Conservation (phyloP, 2,329 filamentous ascomycete species). For the Botrytis fragariae region DNA sequence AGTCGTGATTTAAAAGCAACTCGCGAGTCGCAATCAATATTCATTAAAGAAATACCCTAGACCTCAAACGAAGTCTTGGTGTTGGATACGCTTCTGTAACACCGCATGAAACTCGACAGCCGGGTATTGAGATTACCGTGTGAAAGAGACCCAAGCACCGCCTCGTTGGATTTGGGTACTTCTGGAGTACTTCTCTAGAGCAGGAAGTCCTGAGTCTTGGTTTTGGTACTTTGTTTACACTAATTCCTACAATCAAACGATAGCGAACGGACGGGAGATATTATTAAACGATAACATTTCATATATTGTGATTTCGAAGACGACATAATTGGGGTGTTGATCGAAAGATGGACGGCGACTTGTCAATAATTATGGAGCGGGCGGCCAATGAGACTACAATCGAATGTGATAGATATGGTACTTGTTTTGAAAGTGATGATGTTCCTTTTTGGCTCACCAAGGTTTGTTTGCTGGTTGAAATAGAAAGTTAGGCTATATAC, state of each 20-base stretch:
- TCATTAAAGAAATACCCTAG: too few relatives aligned
- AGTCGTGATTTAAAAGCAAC: background rate
- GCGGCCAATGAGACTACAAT: background rate
- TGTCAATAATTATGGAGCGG: background rate
- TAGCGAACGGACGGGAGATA: background rate
- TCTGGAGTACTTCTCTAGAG: background rate
- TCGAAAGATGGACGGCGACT: background rate
- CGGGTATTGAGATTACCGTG: conserved; percentile 12
- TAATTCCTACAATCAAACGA: background rate
- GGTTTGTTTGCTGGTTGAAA: conserved; percentile 33
- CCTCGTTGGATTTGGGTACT: conserved; percentile 11
- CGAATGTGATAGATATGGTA: conserved; percentile 9
- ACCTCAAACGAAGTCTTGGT: background rate
- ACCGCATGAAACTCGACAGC: conserved; percentile 4
- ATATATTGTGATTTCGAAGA: background rate
- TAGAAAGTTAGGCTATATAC: conserved; percentile 4
- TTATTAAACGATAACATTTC: background rate
- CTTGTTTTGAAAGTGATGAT: conserved; percentile 35
- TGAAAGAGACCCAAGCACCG: conserved; percentile 6
- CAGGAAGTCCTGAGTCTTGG: background rate
- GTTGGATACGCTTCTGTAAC: conserved; percentile 7
- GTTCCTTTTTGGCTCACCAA: conserved; percentile 43
- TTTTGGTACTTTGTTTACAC: background rate
- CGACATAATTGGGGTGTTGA: background rate
- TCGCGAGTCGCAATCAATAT: background rate